Evolutionary conservation across 257 asterid genomes (phyloP), one percentile per base, ranked within the genome.

Genomic region (Solanum bulbocastanum): DNA sequence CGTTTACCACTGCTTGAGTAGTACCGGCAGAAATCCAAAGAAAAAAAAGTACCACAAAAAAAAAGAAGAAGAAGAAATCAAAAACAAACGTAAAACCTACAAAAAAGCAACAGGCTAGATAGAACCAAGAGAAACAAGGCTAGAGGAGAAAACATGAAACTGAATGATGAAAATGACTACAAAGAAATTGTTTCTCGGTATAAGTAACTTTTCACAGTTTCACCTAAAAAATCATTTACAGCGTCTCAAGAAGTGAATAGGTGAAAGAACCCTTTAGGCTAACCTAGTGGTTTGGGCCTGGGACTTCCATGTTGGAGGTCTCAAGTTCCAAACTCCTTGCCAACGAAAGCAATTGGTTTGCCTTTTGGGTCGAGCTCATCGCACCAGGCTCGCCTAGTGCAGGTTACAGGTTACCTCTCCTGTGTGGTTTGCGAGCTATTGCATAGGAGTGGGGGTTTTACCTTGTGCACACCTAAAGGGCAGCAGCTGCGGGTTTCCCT

Each of bases 401-500:
- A 46, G 8, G 20, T 46, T 46, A 46, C 58, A 46, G 8, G 20
- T 46, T 46, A 46, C 8, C 56, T 14, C 20, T 46, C 58, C 3
- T 0, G 8, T 46, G 3, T 46, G 20, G 58, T 46, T 46, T 46
- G 58, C 20, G 2, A 46, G 58, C 20, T 14, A 46, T 46, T 46
- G 20, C 20, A 46, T 46, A 46, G 58, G 58, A 46, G 58, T 3
- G 7, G 20, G 20, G 20, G 0, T 13, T 46, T 46, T 46, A 46
- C 58, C 58, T 7, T 46, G 1, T 46, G 8, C 3, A 8, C 58
- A 0, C 58, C 8, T 1, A 46, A 14, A 46, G 58, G 20, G 3
- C 5, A 14, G 58, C 58, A 0, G 3, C 20, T 46, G 0, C 20
- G 0, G 58, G 20, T 46, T 14, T 46, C 3, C 20, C 3, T 46